phyloP scores from a whole-genome alignment of 2,329 filamentous ascomycete genomes.

The Exophiala dermatitidis region DNA sequence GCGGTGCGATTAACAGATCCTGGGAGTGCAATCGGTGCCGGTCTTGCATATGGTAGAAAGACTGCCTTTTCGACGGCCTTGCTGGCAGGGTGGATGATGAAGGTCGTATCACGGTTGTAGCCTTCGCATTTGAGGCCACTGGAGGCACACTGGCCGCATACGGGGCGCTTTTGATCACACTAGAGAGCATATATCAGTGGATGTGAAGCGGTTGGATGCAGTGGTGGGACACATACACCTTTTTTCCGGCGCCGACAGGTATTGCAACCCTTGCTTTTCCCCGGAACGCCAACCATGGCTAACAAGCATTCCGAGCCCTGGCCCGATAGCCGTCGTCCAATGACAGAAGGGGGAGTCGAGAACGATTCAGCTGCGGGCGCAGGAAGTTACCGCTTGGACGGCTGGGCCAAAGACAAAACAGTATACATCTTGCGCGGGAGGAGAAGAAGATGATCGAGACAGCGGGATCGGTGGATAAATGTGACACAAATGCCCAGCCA shows the following conservation, averaged over 20 bases:
- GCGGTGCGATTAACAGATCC: slow-evolving; percentile 18
- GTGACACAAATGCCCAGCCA: neutral
- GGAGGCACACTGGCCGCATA: slow-evolving; percentile 54
- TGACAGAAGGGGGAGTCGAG: neutral
- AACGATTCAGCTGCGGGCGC: neutral
- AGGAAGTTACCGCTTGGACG: slow-evolving; percentile 5
- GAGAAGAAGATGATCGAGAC: neutral
- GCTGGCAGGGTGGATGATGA: slow-evolving; percentile 41
- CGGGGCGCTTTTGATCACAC: slow-evolving; percentile 57
- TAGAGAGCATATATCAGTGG: slow-evolving; percentile 28
- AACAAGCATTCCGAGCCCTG: slow-evolving; percentile 4
- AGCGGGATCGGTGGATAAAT: neutral
- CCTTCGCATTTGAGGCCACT: slow-evolving; percentile 54
- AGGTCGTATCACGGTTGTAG: slow-evolving; percentile 57
- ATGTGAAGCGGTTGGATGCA: neutral
- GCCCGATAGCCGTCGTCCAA: neutral
- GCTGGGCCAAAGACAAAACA: neutral
- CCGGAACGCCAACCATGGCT: slow-evolving; percentile 54
- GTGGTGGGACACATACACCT: slow-evolving; percentile 41
- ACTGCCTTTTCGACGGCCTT: slow-evolving; percentile 19
- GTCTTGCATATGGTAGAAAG: slow-evolving; percentile 15
- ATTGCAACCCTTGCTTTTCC: slow-evolving; percentile 59
- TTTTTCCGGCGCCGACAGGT: slow-evolving; percentile 54
- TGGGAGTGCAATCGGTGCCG: slow-evolving; percentile 16
- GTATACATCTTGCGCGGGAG: slow-evolving; percentile 10